Evolutionary conservation across 2,329 filamentous ascomycete genomes (phyloP).

Genomic region (Elsinoe necatrix): DNA sequence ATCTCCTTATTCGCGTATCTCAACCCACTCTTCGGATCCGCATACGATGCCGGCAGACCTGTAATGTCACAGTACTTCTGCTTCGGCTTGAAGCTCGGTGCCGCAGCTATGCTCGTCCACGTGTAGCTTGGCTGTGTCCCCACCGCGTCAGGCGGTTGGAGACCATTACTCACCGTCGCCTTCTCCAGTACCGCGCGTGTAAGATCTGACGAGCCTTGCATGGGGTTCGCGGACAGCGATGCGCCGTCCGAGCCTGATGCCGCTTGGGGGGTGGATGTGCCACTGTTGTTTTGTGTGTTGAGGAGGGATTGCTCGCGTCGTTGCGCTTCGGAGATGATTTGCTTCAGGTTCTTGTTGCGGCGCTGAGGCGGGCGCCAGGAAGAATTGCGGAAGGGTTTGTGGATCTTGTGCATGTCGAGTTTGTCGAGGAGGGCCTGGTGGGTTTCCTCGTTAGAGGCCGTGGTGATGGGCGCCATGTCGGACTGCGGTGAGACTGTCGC

Average conservation of each 20-base stretch:
- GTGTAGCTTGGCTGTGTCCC: constrained; percentile 58
- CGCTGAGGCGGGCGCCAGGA: constrained; percentile 88
- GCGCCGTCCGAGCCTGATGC: constrained; percentile 29
- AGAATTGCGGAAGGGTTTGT: constrained; percentile 83
- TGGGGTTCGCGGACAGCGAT: constrained; percentile 65
- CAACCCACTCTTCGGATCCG: constrained; percentile 88
- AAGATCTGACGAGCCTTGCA: constrained; percentile 79
- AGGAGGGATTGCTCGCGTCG: constrained; percentile 83
- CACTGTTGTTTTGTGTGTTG: constrained; percentile 67
- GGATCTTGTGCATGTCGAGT: constrained; percentile 80
- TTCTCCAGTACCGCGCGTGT: constrained; percentile 85
- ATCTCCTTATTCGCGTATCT: constrained; percentile 91
- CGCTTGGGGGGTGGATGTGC: constrained; percentile 56
- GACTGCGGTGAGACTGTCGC: too few species aligned
- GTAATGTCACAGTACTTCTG: constrained; percentile 95
- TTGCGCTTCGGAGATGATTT: constrained; percentile 81
- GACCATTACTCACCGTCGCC: constrained; percentile 39
- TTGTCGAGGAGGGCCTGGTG: constrained; percentile 82
- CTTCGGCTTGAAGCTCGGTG: constrained; percentile 69
- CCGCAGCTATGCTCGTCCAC: constrained; percentile 94
- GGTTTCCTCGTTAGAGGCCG: constrained; percentile 64
- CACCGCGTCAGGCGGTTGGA: constrained; percentile 23
- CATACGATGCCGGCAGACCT: constrained; percentile 80
- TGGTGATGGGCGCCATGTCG: constrained; percentile 52
- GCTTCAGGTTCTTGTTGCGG: constrained; percentile 98